These are phyloP conservation scores for Hypoxylon sp. DNA, from an alignment of 2,329 filamentous ascomycete genomes.

Conservation along the genomic window DNA sequence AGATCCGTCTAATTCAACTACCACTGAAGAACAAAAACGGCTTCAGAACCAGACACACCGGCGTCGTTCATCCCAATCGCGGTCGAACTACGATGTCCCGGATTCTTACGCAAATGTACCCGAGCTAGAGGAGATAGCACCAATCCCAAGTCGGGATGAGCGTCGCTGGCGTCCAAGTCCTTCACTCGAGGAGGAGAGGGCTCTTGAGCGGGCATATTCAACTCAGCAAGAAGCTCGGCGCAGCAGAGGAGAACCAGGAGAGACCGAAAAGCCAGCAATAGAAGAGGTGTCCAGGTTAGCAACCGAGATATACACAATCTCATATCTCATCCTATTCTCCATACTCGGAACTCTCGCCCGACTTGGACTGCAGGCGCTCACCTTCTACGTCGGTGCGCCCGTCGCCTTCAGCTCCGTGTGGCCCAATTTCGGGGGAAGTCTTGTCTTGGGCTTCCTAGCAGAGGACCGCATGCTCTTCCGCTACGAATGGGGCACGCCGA, in stretches of 20 bases:
- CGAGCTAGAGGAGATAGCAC: constrained; percentile 54
- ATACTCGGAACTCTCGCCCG: constrained; percentile 85
- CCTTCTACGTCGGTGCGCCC: constrained; percentile 79
- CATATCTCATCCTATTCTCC: constrained; percentile 86
- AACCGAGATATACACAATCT: constrained; percentile 74
- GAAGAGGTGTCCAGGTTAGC: constrained; percentile 56
- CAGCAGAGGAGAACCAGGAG: constrained; percentile 14
- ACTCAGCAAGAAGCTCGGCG: constrained; percentile 22
- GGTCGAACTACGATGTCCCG: constrained; percentile 48
- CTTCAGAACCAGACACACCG: constrained; percentile 19
- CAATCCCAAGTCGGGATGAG: constrained; percentile 55
- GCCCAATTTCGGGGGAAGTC: constrained; percentile 84
- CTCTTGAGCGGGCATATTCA: constrained; percentile 41
- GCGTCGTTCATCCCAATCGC: constrained; percentile 31
- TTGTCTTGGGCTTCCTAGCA: constrained; percentile 84
- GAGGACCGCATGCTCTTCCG: constrained; percentile 82
- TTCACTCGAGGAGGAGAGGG: constrained; percentile 51
- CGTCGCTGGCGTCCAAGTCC: constrained; percentile 48
- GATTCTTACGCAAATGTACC: constrained; percentile 54
- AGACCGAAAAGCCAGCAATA: constrained; percentile 19
- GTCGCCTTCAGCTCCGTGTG: constrained; percentile 79
- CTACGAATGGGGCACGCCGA: constrained; percentile 66
- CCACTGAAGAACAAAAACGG: constrained; percentile 17
- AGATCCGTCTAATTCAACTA: constrained; percentile 17
- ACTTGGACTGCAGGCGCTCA: constrained; percentile 80